Conservation (phyloP, 768 basidiomycete species). For the Macrolepiota dolichaula region DNA sequence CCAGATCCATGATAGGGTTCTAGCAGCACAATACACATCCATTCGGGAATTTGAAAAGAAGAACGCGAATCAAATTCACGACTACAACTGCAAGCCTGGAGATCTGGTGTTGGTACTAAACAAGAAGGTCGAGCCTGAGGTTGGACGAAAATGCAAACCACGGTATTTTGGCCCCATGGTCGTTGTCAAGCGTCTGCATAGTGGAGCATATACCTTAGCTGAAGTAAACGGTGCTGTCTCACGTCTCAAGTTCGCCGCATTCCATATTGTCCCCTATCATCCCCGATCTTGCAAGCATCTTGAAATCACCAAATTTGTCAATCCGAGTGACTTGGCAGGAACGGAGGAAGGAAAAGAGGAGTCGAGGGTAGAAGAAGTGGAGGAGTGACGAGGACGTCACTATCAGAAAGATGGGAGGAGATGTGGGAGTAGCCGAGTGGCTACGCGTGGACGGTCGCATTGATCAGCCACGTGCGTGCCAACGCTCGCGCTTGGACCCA, state of each 20-base stretch:
- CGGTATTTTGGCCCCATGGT: conserved; percentile 32
- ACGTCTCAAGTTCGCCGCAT: conserved; percentile 20
- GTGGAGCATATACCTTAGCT: conserved; percentile 23
- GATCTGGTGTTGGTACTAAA: conserved; percentile 33
- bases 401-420: too few species aligned
- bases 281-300: conserved; percentile 8
- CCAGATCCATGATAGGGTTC: conserved; percentile 7
- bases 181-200: conserved; percentile 24
- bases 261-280: conserved; percentile 23
- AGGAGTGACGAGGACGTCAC: too few species aligned
- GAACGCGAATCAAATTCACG: conserved; percentile 18
- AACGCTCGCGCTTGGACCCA: too few species aligned
- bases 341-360: too few species aligned
- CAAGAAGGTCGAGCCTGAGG: conserved; percentile 23
- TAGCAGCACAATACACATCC: conserved; percentile 7
- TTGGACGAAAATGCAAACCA: conserved; percentile 25
- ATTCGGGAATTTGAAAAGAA: conserved; percentile 24
- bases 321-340: too few species aligned
- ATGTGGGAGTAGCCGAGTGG: too few species aligned
- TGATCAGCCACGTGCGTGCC: too few species aligned
- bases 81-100: conserved; percentile 26
- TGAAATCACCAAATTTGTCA: background rate
- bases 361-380: too few species aligned
- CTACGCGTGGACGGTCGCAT: too few species aligned
- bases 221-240: conserved; percentile 24